These are phyloP conservation scores for Tricholoma flavovirens DNA, from an alignment of 768 basidiomycete genomes.

Conservation along the genomic window DNA sequence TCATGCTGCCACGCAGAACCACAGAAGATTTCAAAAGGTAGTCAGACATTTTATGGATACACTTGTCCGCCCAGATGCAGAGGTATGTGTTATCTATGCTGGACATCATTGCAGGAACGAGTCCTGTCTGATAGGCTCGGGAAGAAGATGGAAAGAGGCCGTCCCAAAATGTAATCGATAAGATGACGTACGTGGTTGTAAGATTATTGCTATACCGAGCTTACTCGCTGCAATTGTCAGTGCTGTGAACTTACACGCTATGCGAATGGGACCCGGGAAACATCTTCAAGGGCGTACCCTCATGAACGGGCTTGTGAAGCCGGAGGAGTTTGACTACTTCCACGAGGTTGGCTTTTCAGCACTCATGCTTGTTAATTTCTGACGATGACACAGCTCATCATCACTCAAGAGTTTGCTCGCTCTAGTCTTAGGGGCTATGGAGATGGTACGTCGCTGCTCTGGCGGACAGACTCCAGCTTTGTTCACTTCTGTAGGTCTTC, in stretches of 20 bases:
- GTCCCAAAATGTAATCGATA: slow-evolving; percentile 70
- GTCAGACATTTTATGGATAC: slow-evolving; percentile 67
- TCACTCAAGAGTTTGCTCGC: slow-evolving; percentile 78
- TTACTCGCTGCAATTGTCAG: slow-evolving; percentile 25
- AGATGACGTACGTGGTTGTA: slow-evolving; percentile 70
- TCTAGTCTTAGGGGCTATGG: slow-evolving; percentile 74
- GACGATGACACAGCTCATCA: slow-evolving; percentile 50
- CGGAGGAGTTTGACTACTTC: slow-evolving; percentile 90
- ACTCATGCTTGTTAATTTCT: background rate
- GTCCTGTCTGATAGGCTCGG: slow-evolving; percentile 36
- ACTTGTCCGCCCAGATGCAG: slow-evolving; percentile 45
- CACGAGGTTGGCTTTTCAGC: slow-evolving; percentile 48
- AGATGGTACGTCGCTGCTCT: slow-evolving; percentile 46
- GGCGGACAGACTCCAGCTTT: background rate
- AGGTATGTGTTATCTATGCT: slow-evolving; percentile 10
- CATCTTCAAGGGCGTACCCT: slow-evolving; percentile 79
- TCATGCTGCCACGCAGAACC: slow-evolving; percentile 32
- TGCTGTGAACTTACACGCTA: slow-evolving; percentile 71
- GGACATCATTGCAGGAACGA: background rate
- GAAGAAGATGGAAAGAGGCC: slow-evolving; percentile 89
- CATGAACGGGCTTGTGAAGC: slow-evolving; percentile 77
- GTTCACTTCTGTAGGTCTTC: slow-evolving; percentile 40
- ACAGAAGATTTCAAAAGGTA: slow-evolving; percentile 48
- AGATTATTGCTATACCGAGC: background rate
- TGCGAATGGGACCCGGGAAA: slow-evolving; percentile 93